phyloP scores from a whole-genome alignment of 1,284 basidiomycete genomes.

The Malassezia pachydermatis region DNA sequence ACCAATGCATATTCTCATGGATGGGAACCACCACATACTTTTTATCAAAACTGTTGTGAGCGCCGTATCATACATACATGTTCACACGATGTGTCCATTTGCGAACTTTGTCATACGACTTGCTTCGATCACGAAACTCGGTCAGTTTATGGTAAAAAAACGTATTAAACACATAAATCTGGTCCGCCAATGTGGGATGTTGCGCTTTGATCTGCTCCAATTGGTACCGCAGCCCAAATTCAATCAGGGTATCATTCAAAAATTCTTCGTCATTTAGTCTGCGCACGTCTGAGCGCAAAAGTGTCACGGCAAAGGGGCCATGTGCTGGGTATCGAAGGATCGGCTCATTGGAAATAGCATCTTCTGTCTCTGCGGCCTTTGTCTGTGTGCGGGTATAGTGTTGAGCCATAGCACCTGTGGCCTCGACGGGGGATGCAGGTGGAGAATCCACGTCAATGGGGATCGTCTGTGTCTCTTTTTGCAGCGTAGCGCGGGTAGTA shows the following conservation, averaged over 20 bases:
- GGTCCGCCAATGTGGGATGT: slow-evolving; percentile 59
- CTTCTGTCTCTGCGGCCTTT: neutral
- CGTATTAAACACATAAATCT: slow-evolving; percentile 84
- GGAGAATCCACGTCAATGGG: too few species aligned
- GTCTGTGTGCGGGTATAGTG: neutral
- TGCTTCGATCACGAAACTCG: slow-evolving; percentile 47
- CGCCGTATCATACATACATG: slow-evolving; percentile 48
- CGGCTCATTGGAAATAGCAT: slow-evolving; percentile 2
- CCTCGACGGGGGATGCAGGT: neutral
- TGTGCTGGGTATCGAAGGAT: slow-evolving; percentile 29
- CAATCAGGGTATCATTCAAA: slow-evolving; percentile 87
- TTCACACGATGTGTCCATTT: slow-evolving; percentile 88
- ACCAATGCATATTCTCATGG: slow-evolving; percentile 95
- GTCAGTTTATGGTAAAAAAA: slow-evolving; percentile 96
- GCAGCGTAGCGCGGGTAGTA: neutral
- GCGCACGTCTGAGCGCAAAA: slow-evolving; percentile 26
- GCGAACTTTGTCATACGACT: slow-evolving; percentile 70
- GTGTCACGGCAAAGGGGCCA: slow-evolving; percentile 26
- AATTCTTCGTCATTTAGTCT: slow-evolving; percentile 33
- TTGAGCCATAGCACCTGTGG: too few species aligned
- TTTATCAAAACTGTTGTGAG: slow-evolving; percentile 59
- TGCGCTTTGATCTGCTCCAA: slow-evolving; percentile 29
- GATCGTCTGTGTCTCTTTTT: neutral
- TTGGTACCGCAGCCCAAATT: slow-evolving; percentile 79
- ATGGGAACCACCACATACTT: slow-evolving; percentile 88